A percentile compares a stretch with the other conserved stretches of the same genome.
Conservation (phyloP, 257 asterid genomes). For the Solanum boliviense region DNA sequence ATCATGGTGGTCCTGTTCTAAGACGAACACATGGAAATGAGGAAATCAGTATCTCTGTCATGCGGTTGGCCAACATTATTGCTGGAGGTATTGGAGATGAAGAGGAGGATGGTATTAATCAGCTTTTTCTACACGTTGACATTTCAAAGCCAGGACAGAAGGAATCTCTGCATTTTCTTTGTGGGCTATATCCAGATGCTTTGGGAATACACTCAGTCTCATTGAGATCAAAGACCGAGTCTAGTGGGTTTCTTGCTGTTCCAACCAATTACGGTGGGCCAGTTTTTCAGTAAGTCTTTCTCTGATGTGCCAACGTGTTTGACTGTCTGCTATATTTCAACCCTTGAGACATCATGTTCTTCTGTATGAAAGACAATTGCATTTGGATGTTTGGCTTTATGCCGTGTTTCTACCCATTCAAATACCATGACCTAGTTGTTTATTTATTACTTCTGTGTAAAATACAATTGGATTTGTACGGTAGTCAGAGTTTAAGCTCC, state of each 20-base stretch:
- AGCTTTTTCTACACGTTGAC: slow-evolving; percentile 70
- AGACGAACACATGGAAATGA: slow-evolving; percentile 53
- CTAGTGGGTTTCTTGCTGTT: slow-evolving; percentile 39
- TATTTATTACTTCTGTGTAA: not conserved
- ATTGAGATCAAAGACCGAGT: slow-evolving; percentile 49
- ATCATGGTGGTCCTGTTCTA: slow-evolving; percentile 70
- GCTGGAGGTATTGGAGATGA: slow-evolving; percentile 56
- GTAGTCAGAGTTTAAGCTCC: not conserved
- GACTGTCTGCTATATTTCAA: not conserved
- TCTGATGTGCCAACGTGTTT: not conserved
- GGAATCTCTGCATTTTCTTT: slow-evolving; percentile 70
- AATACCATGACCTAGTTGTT: not conserved
- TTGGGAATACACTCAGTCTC: slow-evolving; percentile 84
- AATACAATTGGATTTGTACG: not conserved
- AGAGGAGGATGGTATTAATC: slow-evolving; percentile 39
- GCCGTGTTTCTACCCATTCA: not conserved
- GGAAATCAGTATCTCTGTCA: slow-evolving; percentile 67
- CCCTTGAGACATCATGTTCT: not conserved
- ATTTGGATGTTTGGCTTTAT: not conserved
- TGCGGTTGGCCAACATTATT: slow-evolving; percentile 59
- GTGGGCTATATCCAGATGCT: slow-evolving; percentile 95
- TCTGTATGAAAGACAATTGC: not conserved
- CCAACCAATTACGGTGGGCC: slow-evolving; percentile 70
- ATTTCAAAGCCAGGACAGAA: slow-evolving; percentile 67
- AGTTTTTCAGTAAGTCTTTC: slow-evolving; percentile 61